These are phyloP conservation scores for Trametes cingulata DNA, from an alignment of 768 basidiomycete species.

Conservation along the genomic window DNA sequence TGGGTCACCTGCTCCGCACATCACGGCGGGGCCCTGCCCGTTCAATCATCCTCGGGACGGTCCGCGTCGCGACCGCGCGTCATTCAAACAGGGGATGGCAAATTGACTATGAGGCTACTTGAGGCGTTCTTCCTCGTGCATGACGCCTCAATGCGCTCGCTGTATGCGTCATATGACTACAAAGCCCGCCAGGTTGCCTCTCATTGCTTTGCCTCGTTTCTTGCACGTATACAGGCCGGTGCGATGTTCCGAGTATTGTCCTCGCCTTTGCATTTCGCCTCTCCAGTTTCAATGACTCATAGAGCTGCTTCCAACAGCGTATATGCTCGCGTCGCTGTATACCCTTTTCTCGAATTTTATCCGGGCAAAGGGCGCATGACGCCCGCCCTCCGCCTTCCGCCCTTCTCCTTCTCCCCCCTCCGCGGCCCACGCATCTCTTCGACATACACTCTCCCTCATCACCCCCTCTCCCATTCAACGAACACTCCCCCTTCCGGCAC, in stretches of 20 bases:
- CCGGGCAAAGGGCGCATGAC: constrained; percentile 4
- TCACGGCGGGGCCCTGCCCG: neutral
- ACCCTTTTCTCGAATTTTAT: constrained; percentile 7
- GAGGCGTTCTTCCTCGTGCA: neutral
- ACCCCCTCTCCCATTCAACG: neutral
- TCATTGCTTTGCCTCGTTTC: neutral
- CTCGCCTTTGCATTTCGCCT: neutral
- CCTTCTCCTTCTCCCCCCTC: neutral
- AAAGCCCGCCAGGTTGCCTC: neutral
- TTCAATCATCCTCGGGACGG: neutral
- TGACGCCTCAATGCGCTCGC: neutral
- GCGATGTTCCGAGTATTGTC: neutral
- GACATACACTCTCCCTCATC: neutral
- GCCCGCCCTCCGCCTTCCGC: neutral
- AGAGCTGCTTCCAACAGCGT: too few species aligned
- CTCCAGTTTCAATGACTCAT: neutral
- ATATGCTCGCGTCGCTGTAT: too few species aligned
- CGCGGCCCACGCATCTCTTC: neutral
- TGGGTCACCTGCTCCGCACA: neutral
- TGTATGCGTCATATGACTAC: neutral
- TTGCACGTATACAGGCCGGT: neutral
- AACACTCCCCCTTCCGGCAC: neutral
- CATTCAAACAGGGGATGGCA: neutral
- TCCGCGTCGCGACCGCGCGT: neutral
- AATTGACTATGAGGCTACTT: constrained; percentile 1